Evolutionary conservation across 2,329 filamentous ascomycete species (phyloP), one percentile per base, ranked within the genome.

Genomic region (Trichoderma polysporum): DNA sequence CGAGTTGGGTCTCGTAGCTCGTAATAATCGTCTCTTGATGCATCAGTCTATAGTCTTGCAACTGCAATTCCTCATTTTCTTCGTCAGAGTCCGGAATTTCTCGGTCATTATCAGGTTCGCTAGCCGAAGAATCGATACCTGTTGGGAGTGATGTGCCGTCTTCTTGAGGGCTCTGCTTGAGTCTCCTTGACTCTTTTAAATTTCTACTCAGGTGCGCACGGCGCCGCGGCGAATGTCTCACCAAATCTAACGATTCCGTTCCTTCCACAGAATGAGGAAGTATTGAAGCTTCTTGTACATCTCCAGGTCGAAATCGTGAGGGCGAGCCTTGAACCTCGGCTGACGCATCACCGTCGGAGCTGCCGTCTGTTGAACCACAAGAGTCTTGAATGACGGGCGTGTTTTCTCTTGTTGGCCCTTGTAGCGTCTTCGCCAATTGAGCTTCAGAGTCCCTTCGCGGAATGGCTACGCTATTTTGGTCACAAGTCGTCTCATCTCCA

Each of bases 11-110:
- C 70, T 76, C 76, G 3, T 70, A 70, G 4, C 79, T 76, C 7
- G 72, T 71, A 22, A 72, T 39, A 68, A 77, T 73, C 4, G 62
- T 68, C 8, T 70, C 71, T 9, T 71, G 70, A 2, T 37, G 68
- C 6, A 71, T 59, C n/a, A 39, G 19, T 22, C 25, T 17, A n/a
- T 68, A 68, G n/a, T 70, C 64, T 1, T 29, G 19, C 37, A 35
- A 1, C 17, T 58, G 25, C 15, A 65, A 29, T 6, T 71, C 74
- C 17, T 74, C 72, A 2, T 74, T 71, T 1, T 83, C 82, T 12
- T 81, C 82, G 41, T 85, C 84, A 1, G 83, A 84, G 67, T 86
- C 84, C 0, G 83, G 81, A 33, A 86, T 84, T 66, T 84, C 82
- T 19, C 47, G 37, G 6, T 66, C 35, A 25, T n/a, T n/a, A n/a